These are phyloP conservation scores for Ligustrum vulgare DNA, from an alignment of 257 asterid species.

Conservation along the genomic window DNA sequence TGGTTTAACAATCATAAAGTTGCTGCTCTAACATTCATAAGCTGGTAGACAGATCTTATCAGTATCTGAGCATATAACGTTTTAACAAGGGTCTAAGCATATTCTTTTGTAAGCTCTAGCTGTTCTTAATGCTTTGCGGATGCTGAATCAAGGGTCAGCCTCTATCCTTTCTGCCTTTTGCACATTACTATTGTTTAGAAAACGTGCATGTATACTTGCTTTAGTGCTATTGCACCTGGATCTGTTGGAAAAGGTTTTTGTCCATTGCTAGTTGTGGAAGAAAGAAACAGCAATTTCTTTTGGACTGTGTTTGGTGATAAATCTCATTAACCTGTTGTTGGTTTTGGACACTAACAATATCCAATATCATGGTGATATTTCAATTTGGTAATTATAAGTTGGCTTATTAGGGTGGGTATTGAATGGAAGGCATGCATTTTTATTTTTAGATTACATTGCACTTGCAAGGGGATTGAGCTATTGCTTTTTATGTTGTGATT, in stretches of 20 bases:
- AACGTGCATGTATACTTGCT: neutral
- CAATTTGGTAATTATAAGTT: conserved; percentile 1
- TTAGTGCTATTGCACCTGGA: neutral
- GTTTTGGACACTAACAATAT: neutral
- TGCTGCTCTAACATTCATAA: neutral
- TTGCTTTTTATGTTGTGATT: neutral
- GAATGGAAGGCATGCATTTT: neutral
- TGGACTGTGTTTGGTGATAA: neutral
- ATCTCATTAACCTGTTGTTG: neutral
- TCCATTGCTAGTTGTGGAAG: neutral
- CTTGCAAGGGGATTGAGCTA: neutral
- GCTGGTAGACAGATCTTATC: conserved; percentile 15
- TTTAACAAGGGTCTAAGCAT: neutral
- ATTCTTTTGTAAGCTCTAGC: neutral
- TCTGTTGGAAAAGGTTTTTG: neutral
- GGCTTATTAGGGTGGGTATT: neutral
- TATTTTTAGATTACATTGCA: neutral
- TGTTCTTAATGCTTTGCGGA: neutral
- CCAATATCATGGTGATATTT: neutral
- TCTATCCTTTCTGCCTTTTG: neutral
- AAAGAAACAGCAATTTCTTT: neutral
- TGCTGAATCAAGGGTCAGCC: neutral
- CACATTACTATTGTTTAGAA: neutral
- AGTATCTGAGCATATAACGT: conserved; percentile 10
- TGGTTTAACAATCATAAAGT: conserved; percentile 4